Evolutionary conservation across 805 yeast genomes (phyloP), one percentile per base, ranked within the genome.

Genomic region (Zygotorulaspora chibaensis): DNA sequence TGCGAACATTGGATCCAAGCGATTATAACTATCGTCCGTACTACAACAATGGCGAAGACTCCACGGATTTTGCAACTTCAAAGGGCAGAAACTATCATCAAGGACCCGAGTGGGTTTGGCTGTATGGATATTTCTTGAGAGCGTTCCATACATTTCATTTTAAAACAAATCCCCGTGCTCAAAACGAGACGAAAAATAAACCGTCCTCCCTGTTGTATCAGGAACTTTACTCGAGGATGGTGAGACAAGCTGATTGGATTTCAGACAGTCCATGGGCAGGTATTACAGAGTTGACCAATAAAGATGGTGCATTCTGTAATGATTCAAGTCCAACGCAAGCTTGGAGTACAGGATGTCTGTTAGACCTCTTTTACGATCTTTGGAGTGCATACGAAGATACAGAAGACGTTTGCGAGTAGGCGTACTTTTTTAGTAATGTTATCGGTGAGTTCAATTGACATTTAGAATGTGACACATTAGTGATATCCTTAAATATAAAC

Each of bases 51-150:
- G 70, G 88, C 39, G 84, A 77, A 34, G 98, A 91, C 58, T 79
- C 78, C 43, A 79, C 75, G 3, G 96, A 91, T 65, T 93, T 89
- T 74, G 88, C 95, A 0, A 89, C 97, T 0, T 75, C 97, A 2
- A 88, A 89, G 67, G 99, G 99, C 26, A 78, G 98, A 58, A 93
- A 93, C 68, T 91, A 91, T 64, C 99, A 91, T 66, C 98, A 91
- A 68, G 99, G 99, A 1, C 99, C 99, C 2, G 99, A 93, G 63
- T 91, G 99, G 99, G 85, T 87, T 28, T 91, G 97, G 97, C 77
- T 81, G 47, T 74, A 76, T 20, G 99, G 99, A 2, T 89, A 80
- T 65, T 91, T 88, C 61, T 67, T 93, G 54, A 77, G 97, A 52
- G 96, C 98, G 0, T 81, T 73, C 57, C 69, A 78, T 31, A 63